A percentile compares a stretch with the other conserved stretches of the same genome.
Evolutionary conservation across 208 protist species (phyloP).

Genomic region (Trichomonas gallinae): DNA sequence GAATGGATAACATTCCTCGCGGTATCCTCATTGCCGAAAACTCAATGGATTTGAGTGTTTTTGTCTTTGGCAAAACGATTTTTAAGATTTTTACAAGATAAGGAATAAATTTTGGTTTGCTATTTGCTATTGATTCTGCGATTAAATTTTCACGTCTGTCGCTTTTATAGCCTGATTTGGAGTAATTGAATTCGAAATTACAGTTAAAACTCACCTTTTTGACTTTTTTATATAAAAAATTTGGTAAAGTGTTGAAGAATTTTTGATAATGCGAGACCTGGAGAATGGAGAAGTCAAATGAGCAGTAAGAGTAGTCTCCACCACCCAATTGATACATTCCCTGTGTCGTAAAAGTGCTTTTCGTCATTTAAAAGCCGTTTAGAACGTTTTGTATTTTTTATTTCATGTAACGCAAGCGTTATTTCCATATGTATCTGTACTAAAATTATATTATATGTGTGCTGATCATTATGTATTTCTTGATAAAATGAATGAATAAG

Average conservation of each 20-base stretch:
- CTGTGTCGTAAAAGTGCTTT: not conserved
- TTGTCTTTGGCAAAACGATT: not conserved
- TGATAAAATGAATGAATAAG: too few relatives aligned
- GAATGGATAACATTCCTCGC: not conserved
- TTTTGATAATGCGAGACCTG: not conserved
- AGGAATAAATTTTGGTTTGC: not conserved
- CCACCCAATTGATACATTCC: not conserved
- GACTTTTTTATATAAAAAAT: not conserved
- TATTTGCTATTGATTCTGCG: not conserved
- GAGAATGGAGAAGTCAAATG: not conserved
- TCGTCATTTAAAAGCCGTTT: not conserved
- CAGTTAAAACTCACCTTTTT: not conserved
- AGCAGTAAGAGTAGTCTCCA: not conserved
- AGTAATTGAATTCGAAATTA: not conserved
- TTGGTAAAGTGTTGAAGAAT: not conserved
- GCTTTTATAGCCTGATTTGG: not conserved
- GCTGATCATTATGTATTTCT: too few relatives aligned
- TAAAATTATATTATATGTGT: too few relatives aligned
- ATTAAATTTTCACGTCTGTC: not conserved
- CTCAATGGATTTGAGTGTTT: not conserved
- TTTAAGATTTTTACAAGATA: not conserved
- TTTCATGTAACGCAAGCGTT: too few relatives aligned
- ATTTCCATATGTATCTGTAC: too few relatives aligned
- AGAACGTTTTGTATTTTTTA: not conserved
- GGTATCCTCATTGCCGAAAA: not conserved